A percentile compares a stretch with the other conserved stretches of the same genome.
Evolutionary conservation across 169 alveolate genomes (phyloP).

Genomic region (Eimeria sp.): DNA sequence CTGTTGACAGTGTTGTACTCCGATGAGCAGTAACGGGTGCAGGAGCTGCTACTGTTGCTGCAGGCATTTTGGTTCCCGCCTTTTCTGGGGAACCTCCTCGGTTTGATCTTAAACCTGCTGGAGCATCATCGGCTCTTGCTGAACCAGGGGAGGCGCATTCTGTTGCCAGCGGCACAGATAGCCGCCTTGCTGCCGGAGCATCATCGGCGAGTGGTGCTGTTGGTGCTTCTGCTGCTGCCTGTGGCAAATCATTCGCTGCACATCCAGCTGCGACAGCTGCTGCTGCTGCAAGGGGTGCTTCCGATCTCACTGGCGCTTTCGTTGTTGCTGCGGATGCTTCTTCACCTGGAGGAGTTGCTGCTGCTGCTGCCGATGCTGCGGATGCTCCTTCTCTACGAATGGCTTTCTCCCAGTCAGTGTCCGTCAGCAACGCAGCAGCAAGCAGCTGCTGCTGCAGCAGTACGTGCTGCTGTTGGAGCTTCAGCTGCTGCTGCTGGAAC

Average conservation of each 20-base stretch:
- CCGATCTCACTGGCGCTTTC: not conserved
- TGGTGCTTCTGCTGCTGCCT: not conserved
- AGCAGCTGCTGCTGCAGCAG: slow-evolving; percentile 44
- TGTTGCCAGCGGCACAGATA: not conserved
- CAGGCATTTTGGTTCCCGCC: not conserved
- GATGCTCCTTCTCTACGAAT: not conserved
- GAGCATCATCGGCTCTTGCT: not conserved
- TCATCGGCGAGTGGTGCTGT: not conserved
- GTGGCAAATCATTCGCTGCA: not conserved
- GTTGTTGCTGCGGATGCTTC: not conserved
- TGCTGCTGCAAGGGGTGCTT: not conserved
- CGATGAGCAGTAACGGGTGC: not conserved
- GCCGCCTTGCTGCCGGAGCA: not conserved
- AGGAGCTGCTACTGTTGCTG: not conserved
- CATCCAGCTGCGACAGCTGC: not conserved
- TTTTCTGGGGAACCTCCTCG: not conserved
- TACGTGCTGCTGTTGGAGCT: slow-evolving; percentile 23
- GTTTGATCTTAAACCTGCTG: not conserved
- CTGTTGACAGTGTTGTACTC: not conserved
- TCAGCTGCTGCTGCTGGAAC: slow-evolving; percentile 7
- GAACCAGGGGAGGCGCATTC: not conserved
- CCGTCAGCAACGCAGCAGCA: slow-evolving; percentile 6
- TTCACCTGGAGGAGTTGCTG: not conserved
- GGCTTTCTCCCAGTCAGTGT: not conserved
- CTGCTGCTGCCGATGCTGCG: slow-evolving; percentile 10